Conservation (phyloP, 2,329 filamentous ascomycete genomes). For the Phaeosphaeriaceae sp. region DNA sequence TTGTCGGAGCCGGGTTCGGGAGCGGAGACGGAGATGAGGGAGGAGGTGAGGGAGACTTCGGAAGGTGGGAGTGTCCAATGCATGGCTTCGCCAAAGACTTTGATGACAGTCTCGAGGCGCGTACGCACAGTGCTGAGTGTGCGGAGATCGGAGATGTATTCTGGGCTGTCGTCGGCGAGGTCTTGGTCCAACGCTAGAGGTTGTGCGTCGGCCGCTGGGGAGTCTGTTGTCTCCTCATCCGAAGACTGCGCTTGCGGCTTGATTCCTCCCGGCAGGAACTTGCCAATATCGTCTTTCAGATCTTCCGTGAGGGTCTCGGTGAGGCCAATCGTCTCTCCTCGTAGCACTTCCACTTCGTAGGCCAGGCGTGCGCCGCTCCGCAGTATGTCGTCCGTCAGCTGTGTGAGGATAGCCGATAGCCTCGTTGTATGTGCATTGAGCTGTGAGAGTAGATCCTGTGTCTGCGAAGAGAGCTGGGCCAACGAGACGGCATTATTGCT, state of each 20-base stretch:
- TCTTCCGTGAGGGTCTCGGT: conserved; percentile 78
- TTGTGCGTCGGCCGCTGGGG: neutral
- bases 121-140: conserved; percentile 82
- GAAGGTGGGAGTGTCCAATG: conserved; percentile 91
- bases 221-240: neutral
- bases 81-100: conserved; percentile 93
- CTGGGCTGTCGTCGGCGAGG: conserved; percentile 25
- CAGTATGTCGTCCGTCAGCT: conserved; percentile 93
- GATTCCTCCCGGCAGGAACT: conserved; percentile 68
- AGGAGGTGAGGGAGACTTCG: conserved; percentile 81
- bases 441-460: conserved; percentile 84
- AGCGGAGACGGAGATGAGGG: conserved; percentile 87
- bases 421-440: conserved; percentile 88
- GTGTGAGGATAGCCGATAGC: conserved; percentile 80
- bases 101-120: conserved; percentile 88
- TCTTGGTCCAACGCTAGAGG: neutral
- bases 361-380: conserved; percentile 85
- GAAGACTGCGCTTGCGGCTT: conserved; percentile 2
- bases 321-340: conserved; percentile 85
- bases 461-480: conserved; percentile 78
- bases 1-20: conserved; percentile 73
- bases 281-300: conserved; percentile 73
- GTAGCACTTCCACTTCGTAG: conserved; percentile 91
- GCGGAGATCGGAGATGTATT: conserved; percentile 77
- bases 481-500: conserved; percentile 64